A percentile compares a stretch with the other conserved stretches of the same genome.
phyloP scores from a whole-genome alignment of 345 rosid genomes.

The Heritiera littoralis region DNA sequence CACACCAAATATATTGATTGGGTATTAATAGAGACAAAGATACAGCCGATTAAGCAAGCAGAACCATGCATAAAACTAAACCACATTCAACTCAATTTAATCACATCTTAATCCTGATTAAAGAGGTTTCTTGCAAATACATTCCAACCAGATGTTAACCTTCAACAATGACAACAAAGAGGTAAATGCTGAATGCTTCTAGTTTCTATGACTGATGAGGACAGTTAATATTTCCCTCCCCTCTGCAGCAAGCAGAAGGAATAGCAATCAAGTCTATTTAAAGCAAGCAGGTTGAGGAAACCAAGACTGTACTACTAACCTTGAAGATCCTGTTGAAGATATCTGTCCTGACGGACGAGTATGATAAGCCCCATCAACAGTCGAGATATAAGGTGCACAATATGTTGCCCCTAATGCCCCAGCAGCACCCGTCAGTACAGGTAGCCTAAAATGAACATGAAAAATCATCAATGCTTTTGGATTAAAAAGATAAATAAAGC shows the following conservation, averaged over 20 bases:
- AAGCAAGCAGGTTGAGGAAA: background rate
- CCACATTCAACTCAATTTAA: background rate
- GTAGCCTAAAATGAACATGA: slow-evolving; percentile 54
- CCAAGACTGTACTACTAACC: slow-evolving; percentile 38
- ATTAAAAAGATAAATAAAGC: background rate
- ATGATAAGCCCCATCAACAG: slow-evolving; percentile 76
- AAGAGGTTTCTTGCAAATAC: slow-evolving; percentile 3
- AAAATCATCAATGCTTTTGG: background rate
- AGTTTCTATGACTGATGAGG: background rate
- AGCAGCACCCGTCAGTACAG: slow-evolving; percentile 77
- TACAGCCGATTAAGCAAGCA: background rate
- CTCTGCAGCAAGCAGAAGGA: background rate
- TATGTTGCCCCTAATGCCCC: slow-evolving; percentile 80
- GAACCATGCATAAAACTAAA: background rate
- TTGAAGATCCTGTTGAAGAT: slow-evolving; percentile 58
- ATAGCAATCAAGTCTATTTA: background rate
- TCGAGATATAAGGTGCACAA: slow-evolving; percentile 64
- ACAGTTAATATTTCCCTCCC: background rate
- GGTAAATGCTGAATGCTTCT: background rate
- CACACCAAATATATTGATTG: background rate
- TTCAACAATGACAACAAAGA: background rate
- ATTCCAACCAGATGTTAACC: slow-evolving; percentile 4
- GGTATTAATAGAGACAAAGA: background rate
- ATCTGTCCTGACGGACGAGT: slow-evolving; percentile 52
- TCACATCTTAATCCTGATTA: background rate